Evolutionary conservation across 306 rosid species (phyloP).

Genomic region (Gastrolobium villosum): DNA sequence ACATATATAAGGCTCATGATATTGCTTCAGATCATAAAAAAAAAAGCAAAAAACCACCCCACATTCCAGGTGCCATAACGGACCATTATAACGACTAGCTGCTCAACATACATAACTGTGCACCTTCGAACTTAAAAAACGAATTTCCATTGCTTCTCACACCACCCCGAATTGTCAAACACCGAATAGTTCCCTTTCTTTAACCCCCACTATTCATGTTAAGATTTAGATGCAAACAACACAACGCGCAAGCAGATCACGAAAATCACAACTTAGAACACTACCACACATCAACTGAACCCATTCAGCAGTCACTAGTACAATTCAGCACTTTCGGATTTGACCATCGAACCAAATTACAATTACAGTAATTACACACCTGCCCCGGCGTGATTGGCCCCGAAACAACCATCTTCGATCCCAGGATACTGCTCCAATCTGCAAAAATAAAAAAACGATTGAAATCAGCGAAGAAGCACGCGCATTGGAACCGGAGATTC

Average conservation of each 20-base stretch:
- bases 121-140: slow-evolving; percentile 12
- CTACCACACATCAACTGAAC: slow-evolving; percentile 20
- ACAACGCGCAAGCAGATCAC: slow-evolving; percentile 45
- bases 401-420: slow-evolving; percentile 74
- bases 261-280: slow-evolving; percentile 12
- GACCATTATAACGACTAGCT: slow-evolving; percentile 7
- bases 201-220: not conserved
- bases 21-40: slow-evolving; percentile 15
- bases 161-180: slow-evolving; percentile 2
- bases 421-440: slow-evolving; percentile 60
- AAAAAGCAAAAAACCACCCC: not conserved
- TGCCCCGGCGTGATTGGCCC: slow-evolving; percentile 83
- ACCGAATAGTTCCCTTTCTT: not conserved
- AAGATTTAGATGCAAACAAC: slow-evolving; percentile 32
- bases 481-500: slow-evolving; percentile 32
- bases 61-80: not conserved
- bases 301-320: slow-evolving; percentile 1
- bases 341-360: not conserved
- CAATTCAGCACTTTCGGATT: not conserved
- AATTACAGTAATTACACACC: slow-evolving; percentile 54
- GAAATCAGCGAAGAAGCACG: not conserved
- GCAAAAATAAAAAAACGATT: not conserved
- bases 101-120: slow-evolving; percentile 1
- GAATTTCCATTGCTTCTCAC: not conserved
- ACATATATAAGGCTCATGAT: not conserved